Conservation (phyloP, 2,329 filamentous ascomycete species). For the Talaromyces marneffei region DNA sequence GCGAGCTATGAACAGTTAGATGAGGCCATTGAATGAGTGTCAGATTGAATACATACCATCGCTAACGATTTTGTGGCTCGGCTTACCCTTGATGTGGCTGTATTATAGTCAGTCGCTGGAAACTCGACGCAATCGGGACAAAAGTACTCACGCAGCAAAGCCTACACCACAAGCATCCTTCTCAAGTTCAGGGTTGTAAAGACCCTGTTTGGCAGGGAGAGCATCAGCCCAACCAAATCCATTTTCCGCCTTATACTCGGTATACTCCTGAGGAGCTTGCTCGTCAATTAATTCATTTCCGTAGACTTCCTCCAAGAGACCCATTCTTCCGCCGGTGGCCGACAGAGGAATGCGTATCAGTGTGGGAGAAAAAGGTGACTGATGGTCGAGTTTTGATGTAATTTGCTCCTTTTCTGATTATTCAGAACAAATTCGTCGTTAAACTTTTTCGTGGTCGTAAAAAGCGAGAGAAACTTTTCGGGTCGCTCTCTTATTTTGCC, state of each 20-base stretch:
- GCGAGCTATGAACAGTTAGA: constrained; percentile 54
- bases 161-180: constrained; percentile 99
- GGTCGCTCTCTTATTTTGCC: background rate
- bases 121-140: background rate
- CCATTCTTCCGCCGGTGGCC: constrained; percentile 46
- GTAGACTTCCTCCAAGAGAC: constrained; percentile 46
- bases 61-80: constrained; percentile 97
- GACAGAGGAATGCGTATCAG: constrained; percentile 33
- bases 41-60: constrained; percentile 65
- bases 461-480: background rate
- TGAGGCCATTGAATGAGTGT: background rate
- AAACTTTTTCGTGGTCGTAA: background rate
- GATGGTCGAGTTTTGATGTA: background rate
- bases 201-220: constrained; percentile 94
- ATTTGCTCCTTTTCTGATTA: background rate
- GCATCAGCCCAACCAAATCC: constrained; percentile 92
- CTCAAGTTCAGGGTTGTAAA: constrained; percentile 92
- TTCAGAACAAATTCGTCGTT: background rate
- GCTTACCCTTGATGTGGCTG: constrained; percentile 93
- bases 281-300: constrained; percentile 43
- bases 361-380: background rate
- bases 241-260: constrained; percentile 50
- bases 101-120: constrained; percentile 18
- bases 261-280: constrained; percentile 41
- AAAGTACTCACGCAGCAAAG: constrained; percentile 76